Percentiles rank a stretch among this genome's conserved stretches.
phyloP scores from a whole-genome alignment of 2,329 filamentous ascomycete genomes.

The Fusarium sp. region DNA sequence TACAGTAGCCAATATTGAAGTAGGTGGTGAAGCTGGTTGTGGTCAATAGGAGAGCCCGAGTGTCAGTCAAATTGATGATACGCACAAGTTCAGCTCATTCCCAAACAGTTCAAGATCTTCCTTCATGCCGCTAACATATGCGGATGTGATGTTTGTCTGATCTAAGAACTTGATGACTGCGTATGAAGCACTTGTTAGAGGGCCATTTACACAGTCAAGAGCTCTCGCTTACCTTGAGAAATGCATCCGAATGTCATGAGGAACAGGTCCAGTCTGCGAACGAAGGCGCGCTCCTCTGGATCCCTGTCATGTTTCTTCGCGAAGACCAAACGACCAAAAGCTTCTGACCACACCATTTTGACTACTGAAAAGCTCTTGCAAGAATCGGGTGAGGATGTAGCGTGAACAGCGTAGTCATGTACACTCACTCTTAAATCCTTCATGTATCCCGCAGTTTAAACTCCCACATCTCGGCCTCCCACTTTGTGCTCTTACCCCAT shows the following conservation, averaged over 20 bases:
- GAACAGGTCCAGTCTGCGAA: neutral
- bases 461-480: neutral
- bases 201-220: too few relatives aligned
- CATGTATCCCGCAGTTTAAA: neutral
- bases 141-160: neutral
- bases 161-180: neutral
- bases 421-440: neutral
- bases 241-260: neutral
- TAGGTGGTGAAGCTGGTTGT: neutral
- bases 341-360: neutral
- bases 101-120: neutral
- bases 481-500: neutral
- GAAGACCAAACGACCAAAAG: neutral
- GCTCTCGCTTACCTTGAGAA: neutral
- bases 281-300: neutral
- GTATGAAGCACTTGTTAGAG: neutral
- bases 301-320: neutral
- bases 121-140: neutral
- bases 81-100: neutral
- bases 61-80: too few relatives aligned
- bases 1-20: neutral
- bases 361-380: fast-evolving
- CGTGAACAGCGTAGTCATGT: neutral
- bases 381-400: neutral
- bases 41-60: neutral